Evolutionary conservation across 1,139 yeast species (phyloP).

Genomic region (Kodamaea ohmeri): DNA sequence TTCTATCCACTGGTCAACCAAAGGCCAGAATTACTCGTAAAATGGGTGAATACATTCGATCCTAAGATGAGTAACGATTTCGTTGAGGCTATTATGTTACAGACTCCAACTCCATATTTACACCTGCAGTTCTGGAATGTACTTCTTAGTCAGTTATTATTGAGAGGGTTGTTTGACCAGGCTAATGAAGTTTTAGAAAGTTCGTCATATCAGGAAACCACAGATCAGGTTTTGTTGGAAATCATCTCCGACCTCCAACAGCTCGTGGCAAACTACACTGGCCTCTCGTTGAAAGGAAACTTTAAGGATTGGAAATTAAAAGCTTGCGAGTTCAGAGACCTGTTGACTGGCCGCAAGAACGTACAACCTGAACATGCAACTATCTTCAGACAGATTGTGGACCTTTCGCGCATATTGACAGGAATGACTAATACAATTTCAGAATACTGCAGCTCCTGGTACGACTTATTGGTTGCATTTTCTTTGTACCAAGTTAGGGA

Average conservation of each 20-base stretch:
- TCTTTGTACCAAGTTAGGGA: conserved; percentile 58
- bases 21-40: conserved; percentile 46
- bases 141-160: conserved; percentile 52
- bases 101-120: conserved; percentile 45
- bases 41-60: conserved; percentile 70
- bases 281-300: conserved; percentile 39
- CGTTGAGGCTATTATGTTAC: conserved; percentile 44
- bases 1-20: conserved; percentile 43
- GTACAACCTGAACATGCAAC: conserved; percentile 21
- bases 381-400: conserved; percentile 42
- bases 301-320: conserved; percentile 51
- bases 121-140: conserved; percentile 65
- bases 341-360: conserved; percentile 25
- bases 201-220: conserved; percentile 34
- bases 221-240: conserved; percentile 30
- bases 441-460: conserved; percentile 58
- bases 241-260: conserved; percentile 48
- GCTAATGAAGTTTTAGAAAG: conserved; percentile 48
- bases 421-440: conserved; percentile 56
- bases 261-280: conserved; percentile 40
- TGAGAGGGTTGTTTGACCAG: conserved; percentile 62
- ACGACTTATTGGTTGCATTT: conserved; percentile 63
- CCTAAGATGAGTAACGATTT: conserved; percentile 53
- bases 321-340: conserved; percentile 51
- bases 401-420: conserved; percentile 43